phyloP scores from a whole-genome alignment of 768 basidiomycete genomes.

The Galerina sulciceps region DNA sequence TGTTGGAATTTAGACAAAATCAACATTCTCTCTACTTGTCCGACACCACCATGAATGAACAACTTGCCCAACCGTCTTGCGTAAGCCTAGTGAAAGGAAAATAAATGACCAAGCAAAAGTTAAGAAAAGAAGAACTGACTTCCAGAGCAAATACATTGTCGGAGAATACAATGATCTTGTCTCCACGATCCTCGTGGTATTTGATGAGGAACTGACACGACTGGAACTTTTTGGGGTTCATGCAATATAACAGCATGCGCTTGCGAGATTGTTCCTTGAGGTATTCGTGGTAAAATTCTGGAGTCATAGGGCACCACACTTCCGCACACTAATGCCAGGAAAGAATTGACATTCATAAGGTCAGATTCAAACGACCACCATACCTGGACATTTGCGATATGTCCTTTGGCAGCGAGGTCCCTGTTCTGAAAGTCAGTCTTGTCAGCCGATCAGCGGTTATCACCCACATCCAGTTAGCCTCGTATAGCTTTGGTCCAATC shows the following conservation, averaged over 20 bases:
- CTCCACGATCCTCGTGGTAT: constrained; percentile 96
- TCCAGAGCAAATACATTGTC: constrained; percentile 98
- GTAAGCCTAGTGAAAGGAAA: constrained; percentile 63
- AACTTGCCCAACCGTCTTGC: constrained; percentile 92
- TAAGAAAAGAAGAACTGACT: constrained; percentile 50
- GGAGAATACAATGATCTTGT: constrained; percentile 99
- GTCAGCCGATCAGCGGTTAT: constrained; percentile 4
- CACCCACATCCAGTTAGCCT: constrained; percentile 96
- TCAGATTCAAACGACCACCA: constrained; percentile 21
- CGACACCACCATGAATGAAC: constrained; percentile 95
- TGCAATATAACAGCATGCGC: constrained; percentile 96
- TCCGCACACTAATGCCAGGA: constrained; percentile 80
- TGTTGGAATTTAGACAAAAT: constrained; percentile 96
- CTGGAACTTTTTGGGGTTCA: constrained; percentile 99
- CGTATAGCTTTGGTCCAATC: constrained; percentile 99
- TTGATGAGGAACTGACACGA: constrained; percentile 98
- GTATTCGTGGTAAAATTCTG: constrained; percentile 98
- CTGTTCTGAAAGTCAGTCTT: constrained; percentile 29
- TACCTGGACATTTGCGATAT: constrained; percentile 99
- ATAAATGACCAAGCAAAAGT: background rate
- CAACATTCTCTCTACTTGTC: constrained; percentile 94
- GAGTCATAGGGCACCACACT: constrained; percentile 99
- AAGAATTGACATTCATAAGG: background rate
- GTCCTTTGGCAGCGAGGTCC: constrained; percentile 98
- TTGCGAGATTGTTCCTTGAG: constrained; percentile 91